Percentiles rank a stretch among this genome's conserved stretches.
Conservation (phyloP, 441 rosid genomes). For the Corymbia calophylla region DNA sequence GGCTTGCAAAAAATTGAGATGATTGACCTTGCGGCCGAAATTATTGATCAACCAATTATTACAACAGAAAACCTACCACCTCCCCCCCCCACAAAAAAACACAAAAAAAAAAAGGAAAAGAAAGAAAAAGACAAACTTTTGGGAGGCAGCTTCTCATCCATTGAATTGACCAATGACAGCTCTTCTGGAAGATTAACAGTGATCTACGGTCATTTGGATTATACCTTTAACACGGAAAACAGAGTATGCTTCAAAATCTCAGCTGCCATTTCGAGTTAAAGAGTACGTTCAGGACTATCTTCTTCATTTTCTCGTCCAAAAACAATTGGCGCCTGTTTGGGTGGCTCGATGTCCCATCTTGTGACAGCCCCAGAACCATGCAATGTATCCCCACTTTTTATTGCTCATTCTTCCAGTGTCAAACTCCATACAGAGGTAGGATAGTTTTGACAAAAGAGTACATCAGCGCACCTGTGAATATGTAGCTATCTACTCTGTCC, state of each 20-base stretch:
- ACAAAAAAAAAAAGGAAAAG: background rate
- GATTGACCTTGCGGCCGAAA: background rate
- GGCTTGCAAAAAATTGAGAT: background rate
- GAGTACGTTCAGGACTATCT: background rate
- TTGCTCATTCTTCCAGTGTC: slow-evolving; percentile 6
- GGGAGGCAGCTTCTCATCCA: background rate
- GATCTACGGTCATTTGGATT: background rate
- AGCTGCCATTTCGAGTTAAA: background rate
- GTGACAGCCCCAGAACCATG: background rate
- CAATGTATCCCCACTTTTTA: background rate
- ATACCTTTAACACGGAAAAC: background rate
- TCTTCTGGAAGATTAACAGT: background rate
- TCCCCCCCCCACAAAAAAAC: background rate
- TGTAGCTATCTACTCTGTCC: slow-evolving; percentile 87
- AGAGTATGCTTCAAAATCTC: background rate
- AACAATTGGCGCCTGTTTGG: background rate
- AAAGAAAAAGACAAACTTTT: background rate
- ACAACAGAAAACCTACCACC: background rate
- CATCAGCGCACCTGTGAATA: slow-evolving; percentile 89
- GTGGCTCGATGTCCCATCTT: background rate
- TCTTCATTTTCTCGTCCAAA: background rate
- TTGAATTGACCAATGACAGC: background rate
- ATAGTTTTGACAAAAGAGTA: slow-evolving; percentile 76
- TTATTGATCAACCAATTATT: background rate
- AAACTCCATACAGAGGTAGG: slow-evolving; percentile 70